Conservation (phyloP, 495 filamentous ascomycete species). For the Filosporella fistucella region DNA sequence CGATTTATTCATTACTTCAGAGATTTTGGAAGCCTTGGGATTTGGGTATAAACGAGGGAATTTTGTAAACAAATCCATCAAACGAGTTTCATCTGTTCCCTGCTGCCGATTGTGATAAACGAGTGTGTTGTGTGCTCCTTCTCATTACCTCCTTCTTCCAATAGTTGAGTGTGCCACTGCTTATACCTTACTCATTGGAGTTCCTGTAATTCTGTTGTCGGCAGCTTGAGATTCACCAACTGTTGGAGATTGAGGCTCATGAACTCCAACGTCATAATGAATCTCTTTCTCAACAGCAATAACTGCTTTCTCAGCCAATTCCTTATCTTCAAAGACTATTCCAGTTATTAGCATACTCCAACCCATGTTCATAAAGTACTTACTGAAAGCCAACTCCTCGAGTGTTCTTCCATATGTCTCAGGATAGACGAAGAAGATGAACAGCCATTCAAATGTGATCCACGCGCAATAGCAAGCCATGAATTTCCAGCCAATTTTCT, state of each 20-base stretch:
- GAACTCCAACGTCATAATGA: constrained; percentile 12
- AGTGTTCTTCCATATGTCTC: constrained; percentile 58
- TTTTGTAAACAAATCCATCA: no score
- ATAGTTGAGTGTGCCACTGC: no score
- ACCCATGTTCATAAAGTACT: no score
- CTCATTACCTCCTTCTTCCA: no score
- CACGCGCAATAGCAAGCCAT: constrained; percentile 59
- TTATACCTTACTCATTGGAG: no score
- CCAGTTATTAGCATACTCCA: neutral
- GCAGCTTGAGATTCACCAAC: neutral
- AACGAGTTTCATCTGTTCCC: no score
- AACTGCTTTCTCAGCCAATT: constrained; percentile 39
- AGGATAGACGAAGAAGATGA: constrained; percentile 62
- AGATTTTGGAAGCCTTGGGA: no score
- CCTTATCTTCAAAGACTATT: constrained; percentile 53
- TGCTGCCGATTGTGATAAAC: no score
- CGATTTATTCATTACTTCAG: no score
- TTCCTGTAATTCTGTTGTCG: neutral
- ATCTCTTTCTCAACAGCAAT: constrained; percentile 45
- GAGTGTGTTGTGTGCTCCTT: no score
- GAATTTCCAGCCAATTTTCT: constrained; percentile 56
- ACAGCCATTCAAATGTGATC: constrained; percentile 50
- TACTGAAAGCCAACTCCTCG: constrained; percentile 61
- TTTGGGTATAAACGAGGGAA: no score
- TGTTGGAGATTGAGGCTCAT: neutral